Evolutionary conservation across 2,329 filamentous ascomycete genomes (phyloP), one percentile per base, ranked within the genome.

Genomic region (Beauveria sp.): DNA sequence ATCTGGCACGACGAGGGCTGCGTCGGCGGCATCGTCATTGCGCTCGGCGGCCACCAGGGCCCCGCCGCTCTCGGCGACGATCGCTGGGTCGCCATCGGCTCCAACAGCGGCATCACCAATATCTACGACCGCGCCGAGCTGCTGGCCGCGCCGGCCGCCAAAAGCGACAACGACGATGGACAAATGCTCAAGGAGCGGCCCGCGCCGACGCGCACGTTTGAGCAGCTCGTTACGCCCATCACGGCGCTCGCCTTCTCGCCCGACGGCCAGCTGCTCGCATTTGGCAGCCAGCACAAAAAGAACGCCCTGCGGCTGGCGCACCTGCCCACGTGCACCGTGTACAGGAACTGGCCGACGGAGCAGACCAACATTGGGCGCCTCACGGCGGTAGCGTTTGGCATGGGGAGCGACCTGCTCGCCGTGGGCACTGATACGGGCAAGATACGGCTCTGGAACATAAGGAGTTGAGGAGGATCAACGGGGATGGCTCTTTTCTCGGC

Each of bases 341-440:
- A 95, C 80, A 87, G 88, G 69, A 99, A 99, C 75, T 99, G 95
- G 95, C 95, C 95, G 26, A 99, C 93, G 60, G 85, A 87, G 65
- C 88, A 89, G 72, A 99, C 95, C 62, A 92, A 93, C 1, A 76
- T 99, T 64, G 95, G 95, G 0, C 83, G 91, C 63, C 87, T 98
- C 66, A 90, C 90, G 2, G 81, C 86, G 1, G 84, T 92, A 63
- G 87, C 89, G 3, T 89, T 91, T 71, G 83, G 83, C 22, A 80
- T 77, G 6, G 79, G 81, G 64, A 89, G 86, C 64, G 83, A 89
- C 68, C 73, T 93, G 69, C 73, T 99, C 66, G 91, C 91, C 12
- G 89, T 98, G 58, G 93, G 87, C 20, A 98, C 96, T 70, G 93
- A 98, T 72, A 80, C 83, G 63, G 95, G 95, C 14, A 93, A 91